Evolutionary conservation across 1,284 basidiomycete genomes (phyloP), one percentile per base, ranked within the genome.

Genomic region (Trametes sp.): DNA sequence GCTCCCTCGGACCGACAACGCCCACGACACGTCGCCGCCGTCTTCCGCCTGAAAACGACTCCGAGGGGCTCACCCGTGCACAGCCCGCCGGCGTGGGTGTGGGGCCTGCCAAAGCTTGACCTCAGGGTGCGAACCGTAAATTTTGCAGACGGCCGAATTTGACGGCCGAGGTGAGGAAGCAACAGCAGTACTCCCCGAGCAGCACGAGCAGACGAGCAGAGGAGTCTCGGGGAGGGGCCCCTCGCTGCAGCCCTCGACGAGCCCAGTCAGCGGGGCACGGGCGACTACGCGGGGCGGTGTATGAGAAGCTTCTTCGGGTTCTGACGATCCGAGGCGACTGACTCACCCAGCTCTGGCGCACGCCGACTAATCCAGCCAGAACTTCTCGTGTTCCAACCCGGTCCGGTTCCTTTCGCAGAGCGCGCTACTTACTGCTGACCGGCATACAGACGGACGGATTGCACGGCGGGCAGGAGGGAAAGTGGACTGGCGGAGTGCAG

Each of bases 271-370:
- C 61, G 57, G 56, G 31, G 45, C 49, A 24, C 41, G 53, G 53
- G 42, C 62, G 57, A 19, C 61, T 62, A 52, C 33, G 29, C 59
- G 61, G 62, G 65, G 65, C 65, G 51, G 65, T 66, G 52, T 57
- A 58, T 58, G 58, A 61, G 56, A 61, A 62, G 55, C 56, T 59
- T 59, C 61, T 29, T 51, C 50, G 49, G 61, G 36, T 63, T 66
- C 62, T 63, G 59, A 59, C 65, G 62, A 61, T 63, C 65, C 61
- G 56, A 31, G n/a, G n/a, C n/a, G n/a, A n/a, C n/a, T n/a, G n/a
- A n/a, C n/a, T n/a, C n/a, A n/a, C n/a, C n/a, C n/a, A n/a, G n/a
- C n/a, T 55, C 35, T 42, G 42, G 60, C 50, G 19, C 38, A 53
- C 52, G 19, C 38, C 35, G 38, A 58, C 52, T 44, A 46, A 11